These are phyloP conservation scores for Yamadazyma kanchanaburiensis DNA, from an alignment of 1,139 yeast genomes.

Conservation along the genomic window DNA sequence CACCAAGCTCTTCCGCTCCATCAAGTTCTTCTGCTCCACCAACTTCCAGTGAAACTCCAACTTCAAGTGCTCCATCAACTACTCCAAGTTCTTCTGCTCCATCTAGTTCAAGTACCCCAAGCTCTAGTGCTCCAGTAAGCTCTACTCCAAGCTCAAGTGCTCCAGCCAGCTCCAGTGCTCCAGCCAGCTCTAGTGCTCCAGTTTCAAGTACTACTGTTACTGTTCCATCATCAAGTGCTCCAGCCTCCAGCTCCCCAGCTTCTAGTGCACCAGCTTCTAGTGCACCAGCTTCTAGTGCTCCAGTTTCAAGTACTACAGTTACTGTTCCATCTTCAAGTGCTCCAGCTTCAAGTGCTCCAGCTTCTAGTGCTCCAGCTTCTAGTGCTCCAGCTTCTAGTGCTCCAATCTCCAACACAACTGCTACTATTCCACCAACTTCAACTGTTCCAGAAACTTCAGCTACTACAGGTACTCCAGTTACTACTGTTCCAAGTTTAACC, in stretches of 20 bases:
- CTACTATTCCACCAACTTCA: conserved; percentile 1
- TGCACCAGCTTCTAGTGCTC: conserved; percentile 1
- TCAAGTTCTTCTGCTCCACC: conserved; percentile 1
- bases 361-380: conserved; percentile 1
- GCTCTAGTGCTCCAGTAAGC: conserved; percentile 2
- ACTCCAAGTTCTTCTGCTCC: conserved; percentile 1
- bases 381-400: conserved; percentile 3
- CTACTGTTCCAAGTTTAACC: conserved; percentile 2
- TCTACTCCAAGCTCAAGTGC: neutral
- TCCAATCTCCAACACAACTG: conserved; percentile 1
- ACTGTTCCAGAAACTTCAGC: conserved; percentile 1
- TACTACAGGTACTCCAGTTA: conserved; percentile 2
- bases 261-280: neutral
- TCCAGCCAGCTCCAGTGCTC: conserved; percentile 1
- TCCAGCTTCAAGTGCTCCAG: conserved; percentile 1
- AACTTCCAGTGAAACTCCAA: conserved; percentile 2
- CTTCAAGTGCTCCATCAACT: conserved; percentile 2
- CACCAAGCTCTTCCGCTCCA: conserved; percentile 1
- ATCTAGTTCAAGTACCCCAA: conserved; percentile 1
- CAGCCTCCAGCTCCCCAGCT: conserved; percentile 1
- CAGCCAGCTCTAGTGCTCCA: conserved; percentile 1
- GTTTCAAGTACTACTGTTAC: conserved; percentile 1
- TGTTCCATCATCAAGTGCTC: neutral
- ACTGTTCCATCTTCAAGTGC: conserved; percentile 6
- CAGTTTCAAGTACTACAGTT: conserved; percentile 3